These are phyloP conservation scores for Phylloporus sp. DNA, from an alignment of 768 basidiomycete genomes.

Conservation along the genomic window DNA sequence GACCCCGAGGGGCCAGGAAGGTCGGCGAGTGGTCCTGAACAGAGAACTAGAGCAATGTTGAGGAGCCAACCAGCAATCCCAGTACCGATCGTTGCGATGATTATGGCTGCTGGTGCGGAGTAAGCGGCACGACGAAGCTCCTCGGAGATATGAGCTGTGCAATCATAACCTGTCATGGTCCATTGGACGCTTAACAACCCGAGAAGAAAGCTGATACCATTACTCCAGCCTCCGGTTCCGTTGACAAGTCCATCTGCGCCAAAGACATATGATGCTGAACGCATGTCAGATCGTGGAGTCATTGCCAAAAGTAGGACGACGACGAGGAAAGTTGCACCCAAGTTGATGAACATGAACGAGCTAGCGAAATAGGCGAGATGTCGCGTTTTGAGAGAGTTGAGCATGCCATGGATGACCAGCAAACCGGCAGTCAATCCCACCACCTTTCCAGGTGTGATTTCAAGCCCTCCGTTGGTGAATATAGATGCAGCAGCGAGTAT, in stretches of 20 bases:
- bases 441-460: constrained; percentile 36
- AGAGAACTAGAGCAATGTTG: constrained; percentile 58
- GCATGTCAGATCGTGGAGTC: constrained; percentile 50
- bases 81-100: constrained; percentile 43
- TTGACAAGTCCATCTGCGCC: constrained; percentile 39
- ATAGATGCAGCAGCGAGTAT: constrained; percentile 27
- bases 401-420: constrained; percentile 37
- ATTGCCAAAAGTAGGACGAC: constrained; percentile 39
- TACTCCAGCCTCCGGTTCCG: constrained; percentile 38
- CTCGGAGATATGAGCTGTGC: constrained; percentile 31
- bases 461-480: constrained; percentile 29
- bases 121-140: constrained; percentile 52
- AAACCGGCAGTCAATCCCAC: constrained; percentile 39
- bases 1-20: constrained; percentile 51
- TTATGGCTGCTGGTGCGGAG: constrained; percentile 41
- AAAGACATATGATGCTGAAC: constrained; percentile 53
- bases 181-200: constrained; percentile 45
- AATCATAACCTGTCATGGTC: constrained; percentile 38
- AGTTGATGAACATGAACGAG: constrained; percentile 43
- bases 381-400: constrained; percentile 42
- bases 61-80: constrained; percentile 58
- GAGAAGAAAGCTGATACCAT: constrained; percentile 41
- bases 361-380: constrained; percentile 31
- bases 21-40: constrained; percentile 44
- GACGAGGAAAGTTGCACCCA: constrained; percentile 39